A percentile compares a stretch with the other conserved stretches of the same genome.
phyloP scores from a whole-genome alignment of 441 rosid genomes.

The Pelargonium citronellum region DNA sequence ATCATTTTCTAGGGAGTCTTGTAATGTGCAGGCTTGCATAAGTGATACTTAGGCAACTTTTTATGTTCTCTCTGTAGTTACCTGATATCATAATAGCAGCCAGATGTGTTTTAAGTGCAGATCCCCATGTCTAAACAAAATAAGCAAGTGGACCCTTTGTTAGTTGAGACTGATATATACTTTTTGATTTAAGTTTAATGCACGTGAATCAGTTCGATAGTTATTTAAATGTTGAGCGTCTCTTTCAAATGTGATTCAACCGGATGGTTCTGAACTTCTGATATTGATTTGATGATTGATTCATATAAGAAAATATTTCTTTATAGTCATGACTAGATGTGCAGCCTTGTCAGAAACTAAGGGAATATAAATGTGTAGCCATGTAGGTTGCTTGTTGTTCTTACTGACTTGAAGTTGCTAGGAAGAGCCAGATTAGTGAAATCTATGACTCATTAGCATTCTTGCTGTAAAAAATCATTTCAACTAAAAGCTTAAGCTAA shows the following conservation, averaged over 20 bases:
- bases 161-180: neutral
- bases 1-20: neutral
- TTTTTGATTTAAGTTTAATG: neutral
- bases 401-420: neutral
- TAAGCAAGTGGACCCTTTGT: neutral
- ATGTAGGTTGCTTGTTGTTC: neutral
- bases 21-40: neutral
- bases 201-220: neutral
- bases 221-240: neutral
- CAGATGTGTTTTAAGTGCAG: neutral
- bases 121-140: neutral
- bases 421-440: neutral
- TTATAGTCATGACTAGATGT: neutral
- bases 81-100: neutral
- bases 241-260: neutral
- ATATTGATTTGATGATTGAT: neutral
- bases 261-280: neutral
- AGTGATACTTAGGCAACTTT: neutral
- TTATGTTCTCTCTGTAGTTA: slow-evolving; percentile 1
- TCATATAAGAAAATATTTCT: neutral
- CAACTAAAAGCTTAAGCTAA: no score
- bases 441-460: neutral
- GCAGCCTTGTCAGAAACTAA: neutral
- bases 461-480: no score
- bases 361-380: neutral